Evolutionary conservation across 805 yeast genomes (phyloP).

Genomic region (Priceomyces castillae): DNA sequence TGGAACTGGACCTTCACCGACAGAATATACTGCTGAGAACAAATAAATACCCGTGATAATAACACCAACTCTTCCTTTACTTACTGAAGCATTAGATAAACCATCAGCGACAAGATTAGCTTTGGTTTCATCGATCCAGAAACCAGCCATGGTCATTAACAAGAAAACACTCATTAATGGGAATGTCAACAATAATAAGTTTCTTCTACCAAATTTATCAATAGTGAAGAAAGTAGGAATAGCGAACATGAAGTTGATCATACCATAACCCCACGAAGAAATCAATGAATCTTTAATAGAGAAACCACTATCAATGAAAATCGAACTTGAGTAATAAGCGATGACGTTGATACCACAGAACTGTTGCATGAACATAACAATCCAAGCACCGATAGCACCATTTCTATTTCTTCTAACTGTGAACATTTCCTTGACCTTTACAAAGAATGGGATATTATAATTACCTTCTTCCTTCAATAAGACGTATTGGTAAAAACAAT

Average conservation of each 20-base stretch:
- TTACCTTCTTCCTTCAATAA: constrained; percentile 61
- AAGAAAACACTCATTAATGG: constrained; percentile 57
- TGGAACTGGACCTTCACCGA: constrained; percentile 83
- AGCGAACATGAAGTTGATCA: constrained; percentile 70
- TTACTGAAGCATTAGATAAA: constrained; percentile 14
- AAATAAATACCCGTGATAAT: constrained; percentile 59
- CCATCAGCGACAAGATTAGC: background rate
- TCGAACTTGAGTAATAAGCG: constrained; percentile 74
- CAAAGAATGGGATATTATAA: constrained; percentile 41
- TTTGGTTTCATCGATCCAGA: constrained; percentile 41
- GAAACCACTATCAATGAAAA: constrained; percentile 63
- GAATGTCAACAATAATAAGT: constrained; percentile 51
- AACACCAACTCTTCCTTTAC: constrained; percentile 45
- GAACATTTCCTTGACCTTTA: constrained; percentile 51
- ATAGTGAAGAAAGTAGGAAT: constrained; percentile 73
- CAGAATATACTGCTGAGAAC: constrained; percentile 67
- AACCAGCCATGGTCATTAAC: constrained; percentile 61
- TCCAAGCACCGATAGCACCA: constrained; percentile 70
- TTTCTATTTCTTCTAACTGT: constrained; percentile 73
- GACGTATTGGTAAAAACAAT: constrained; percentile 56
- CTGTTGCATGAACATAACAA: constrained; percentile 82
- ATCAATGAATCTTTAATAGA: constrained; percentile 55
- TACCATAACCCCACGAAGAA: constrained; percentile 81
- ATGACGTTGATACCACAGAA: constrained; percentile 83
- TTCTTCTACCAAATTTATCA: constrained; percentile 68